These are phyloP conservation scores for Candida neerlandica DNA, from an alignment of 1,139 yeast species.

Conservation along the genomic window DNA sequence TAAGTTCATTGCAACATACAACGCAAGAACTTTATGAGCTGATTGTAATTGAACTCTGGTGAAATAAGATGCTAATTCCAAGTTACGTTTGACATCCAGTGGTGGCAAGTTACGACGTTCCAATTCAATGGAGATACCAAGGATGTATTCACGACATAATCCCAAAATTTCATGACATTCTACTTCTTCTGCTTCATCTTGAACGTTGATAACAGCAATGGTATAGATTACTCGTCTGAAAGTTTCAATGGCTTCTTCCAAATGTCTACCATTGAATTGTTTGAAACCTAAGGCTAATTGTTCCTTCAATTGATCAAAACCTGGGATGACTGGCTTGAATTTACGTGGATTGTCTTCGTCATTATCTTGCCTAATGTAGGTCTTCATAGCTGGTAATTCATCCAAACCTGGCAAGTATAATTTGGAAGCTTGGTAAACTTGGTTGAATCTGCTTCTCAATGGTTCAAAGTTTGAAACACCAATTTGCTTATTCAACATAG, in stretches of 20 bases:
- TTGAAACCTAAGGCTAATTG: constrained; percentile 77
- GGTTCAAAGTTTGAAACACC: constrained; percentile 90
- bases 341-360: constrained; percentile 59
- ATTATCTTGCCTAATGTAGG: constrained; percentile 65
- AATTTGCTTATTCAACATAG: constrained; percentile 82
- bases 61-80: constrained; percentile 95
- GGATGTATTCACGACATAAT: constrained; percentile 84
- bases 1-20: constrained; percentile 94
- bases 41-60: constrained; percentile 82
- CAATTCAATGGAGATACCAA: constrained; percentile 89
- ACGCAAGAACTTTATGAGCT: constrained; percentile 82
- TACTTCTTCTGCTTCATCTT: constrained; percentile 71
- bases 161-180: constrained; percentile 73
- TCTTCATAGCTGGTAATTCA: constrained; percentile 66
- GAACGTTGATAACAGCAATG: constrained; percentile 70
- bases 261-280: constrained; percentile 78
- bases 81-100: constrained; percentile 74
- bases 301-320: constrained; percentile 67
- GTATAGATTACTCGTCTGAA: constrained; percentile 84
- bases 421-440: constrained; percentile 80
- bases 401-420: constrained; percentile 74
- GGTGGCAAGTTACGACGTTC: constrained; percentile 79
- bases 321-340: constrained; percentile 72
- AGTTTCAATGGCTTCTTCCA: constrained; percentile 74
- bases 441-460: constrained; percentile 76